Conservation (phyloP, 148 eudicot genomes). For the Heliosperma pusillum region DNA sequence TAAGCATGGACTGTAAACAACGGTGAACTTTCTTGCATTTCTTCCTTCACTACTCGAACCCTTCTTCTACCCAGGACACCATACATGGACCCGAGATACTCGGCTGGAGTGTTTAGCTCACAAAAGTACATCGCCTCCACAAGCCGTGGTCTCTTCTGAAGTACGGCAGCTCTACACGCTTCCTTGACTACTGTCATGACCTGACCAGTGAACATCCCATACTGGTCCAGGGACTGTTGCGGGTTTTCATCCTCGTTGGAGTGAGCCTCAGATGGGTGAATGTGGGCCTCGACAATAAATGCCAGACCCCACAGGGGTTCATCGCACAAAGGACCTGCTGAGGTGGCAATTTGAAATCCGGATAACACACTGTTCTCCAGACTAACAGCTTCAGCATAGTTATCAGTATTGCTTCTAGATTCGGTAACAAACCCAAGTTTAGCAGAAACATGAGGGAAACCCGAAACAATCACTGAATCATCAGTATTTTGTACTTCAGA, state of each 20-base stretch:
- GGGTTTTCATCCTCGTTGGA: conserved; percentile 36
- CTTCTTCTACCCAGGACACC: conserved; percentile 79
- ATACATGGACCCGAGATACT: conserved; percentile 71
- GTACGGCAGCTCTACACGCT: conserved; percentile 75
- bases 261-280: conserved; percentile 38
- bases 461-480: conserved; percentile 50
- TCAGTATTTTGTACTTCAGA: conserved; percentile 26
- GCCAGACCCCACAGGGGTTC: conserved; percentile 99
- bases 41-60: conserved; percentile 77
- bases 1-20: conserved; percentile 88
- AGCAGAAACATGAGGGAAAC: conserved; percentile 68
- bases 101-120: conserved; percentile 78
- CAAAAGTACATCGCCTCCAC: conserved; percentile 88
- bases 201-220: conserved; percentile 80
- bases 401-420: conserved; percentile 12
- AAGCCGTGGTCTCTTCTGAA: conserved; percentile 69
- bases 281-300: conserved; percentile 59
- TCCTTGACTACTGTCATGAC: conserved; percentile 89
- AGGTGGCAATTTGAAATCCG: conserved; percentile 88
- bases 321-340: conserved; percentile 89
- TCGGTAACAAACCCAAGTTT: conserved; percentile 60
- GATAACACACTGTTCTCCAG: conserved; percentile 78
- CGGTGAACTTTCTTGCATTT: conserved; percentile 93
- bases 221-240: conserved; percentile 53
- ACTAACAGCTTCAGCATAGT: conserved; percentile 57